These are phyloP conservation scores for Tetrahymena malaccensis DNA, from an alignment of 73 alveolate species.

Conservation along the genomic window DNA sequence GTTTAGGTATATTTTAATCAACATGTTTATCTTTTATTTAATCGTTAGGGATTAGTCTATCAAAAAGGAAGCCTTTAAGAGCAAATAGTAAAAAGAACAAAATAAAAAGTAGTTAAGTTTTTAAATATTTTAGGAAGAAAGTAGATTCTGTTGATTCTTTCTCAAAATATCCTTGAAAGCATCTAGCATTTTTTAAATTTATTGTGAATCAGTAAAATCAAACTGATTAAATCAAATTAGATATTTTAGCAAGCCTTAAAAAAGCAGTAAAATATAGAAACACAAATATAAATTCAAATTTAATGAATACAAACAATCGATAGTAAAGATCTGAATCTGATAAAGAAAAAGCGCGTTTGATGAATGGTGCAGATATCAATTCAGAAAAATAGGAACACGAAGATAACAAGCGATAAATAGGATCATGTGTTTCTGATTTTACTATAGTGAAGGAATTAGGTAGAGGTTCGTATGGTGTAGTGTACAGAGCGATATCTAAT, in stretches of 20 bases:
- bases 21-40: neutral
- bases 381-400: neutral
- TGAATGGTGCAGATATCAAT: neutral
- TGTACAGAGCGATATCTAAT: conserved; percentile 67
- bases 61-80: neutral
- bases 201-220: neutral
- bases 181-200: neutral
- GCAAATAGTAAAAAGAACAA: neutral
- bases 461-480: conserved; percentile 89
- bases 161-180: neutral
- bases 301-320: neutral
- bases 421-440: conserved; percentile 60
- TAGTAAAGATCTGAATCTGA: neutral
- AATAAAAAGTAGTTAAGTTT: neutral
- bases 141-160: neutral
- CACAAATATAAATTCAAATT: too few relatives aligned
- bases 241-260: neutral
- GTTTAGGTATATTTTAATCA: neutral
- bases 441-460: conserved; percentile 79
- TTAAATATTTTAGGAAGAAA: neutral
- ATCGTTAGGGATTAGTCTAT: neutral
- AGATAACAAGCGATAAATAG: neutral
- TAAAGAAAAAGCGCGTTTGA: neutral
- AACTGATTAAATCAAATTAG: neutral
- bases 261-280: neutral